Conservation (phyloP, 1,139 yeast genomes). For the Meyerozyma guilliermondii region DNA sequence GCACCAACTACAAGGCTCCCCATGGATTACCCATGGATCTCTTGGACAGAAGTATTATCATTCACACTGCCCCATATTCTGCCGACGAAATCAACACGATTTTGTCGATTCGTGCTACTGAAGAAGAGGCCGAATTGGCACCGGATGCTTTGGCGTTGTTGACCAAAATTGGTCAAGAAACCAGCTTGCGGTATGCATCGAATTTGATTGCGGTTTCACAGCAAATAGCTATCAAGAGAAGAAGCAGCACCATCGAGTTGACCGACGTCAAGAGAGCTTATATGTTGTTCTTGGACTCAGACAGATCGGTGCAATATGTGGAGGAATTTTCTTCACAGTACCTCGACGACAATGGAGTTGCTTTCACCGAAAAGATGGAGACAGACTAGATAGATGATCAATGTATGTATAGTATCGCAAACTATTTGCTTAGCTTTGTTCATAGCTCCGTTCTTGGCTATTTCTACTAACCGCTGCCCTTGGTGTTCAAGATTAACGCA, state of each 20-base stretch:
- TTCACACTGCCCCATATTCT: constrained; percentile 73
- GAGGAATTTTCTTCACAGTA: constrained; percentile 64
- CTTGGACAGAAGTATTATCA: constrained; percentile 89
- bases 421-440: no score
- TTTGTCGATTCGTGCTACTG: constrained; percentile 86
- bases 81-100: constrained; percentile 84
- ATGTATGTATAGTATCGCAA: no score
- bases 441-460: background rate
- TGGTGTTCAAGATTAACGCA: constrained; percentile 85
- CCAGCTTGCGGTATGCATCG: constrained; percentile 88
- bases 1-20: constrained; percentile 90
- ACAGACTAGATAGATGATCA: constrained; percentile 25
- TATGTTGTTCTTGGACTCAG: constrained; percentile 79
- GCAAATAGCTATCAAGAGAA: constrained; percentile 78
- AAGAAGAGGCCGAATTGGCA: constrained; percentile 86
- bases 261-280: constrained; percentile 86
- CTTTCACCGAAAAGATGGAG: constrained; percentile 43
- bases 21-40: constrained; percentile 96
- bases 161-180: constrained; percentile 89
- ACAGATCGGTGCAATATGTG: constrained; percentile 77
- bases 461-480: constrained; percentile 55
- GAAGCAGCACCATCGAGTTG: constrained; percentile 65
- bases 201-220: constrained; percentile 87
- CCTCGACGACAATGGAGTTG: constrained; percentile 48
- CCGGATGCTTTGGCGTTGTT: constrained; percentile 83